phyloP scores from a whole-genome alignment of 2,329 filamentous ascomycete species.

The Phaeomoniella chlamydospora region DNA sequence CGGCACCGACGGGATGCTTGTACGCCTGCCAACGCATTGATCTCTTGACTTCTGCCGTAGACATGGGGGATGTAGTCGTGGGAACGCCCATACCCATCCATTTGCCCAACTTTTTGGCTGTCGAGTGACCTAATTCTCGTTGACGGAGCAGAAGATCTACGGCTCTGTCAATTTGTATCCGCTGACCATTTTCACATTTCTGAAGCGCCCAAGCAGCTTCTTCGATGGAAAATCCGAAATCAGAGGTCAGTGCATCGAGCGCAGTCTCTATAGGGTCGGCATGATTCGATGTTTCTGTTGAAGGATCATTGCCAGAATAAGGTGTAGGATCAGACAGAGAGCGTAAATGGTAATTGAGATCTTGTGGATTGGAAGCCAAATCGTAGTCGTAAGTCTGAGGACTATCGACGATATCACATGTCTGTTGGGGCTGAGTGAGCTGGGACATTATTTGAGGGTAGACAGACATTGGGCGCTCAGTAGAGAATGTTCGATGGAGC shows the following conservation, averaged over 20 bases:
- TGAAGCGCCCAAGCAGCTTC: constrained; percentile 43
- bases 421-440: constrained; percentile 6
- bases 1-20: too few species aligned
- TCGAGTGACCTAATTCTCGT: not conserved
- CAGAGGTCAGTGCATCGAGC: constrained; percentile 37
- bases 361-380: constrained; percentile 6
- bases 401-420: constrained; percentile 2
- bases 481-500: constrained; percentile 11
- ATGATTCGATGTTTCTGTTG: constrained; percentile 17
- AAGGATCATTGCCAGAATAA: constrained; percentile 8
- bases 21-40: too few species aligned
- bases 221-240: constrained; percentile 42
- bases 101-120: not conserved
- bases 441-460: constrained; percentile 20
- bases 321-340: constrained; percentile 8
- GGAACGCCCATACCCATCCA: not conserved
- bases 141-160: constrained; percentile 31
- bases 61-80: too few species aligned
- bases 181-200: constrained; percentile 45
- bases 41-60: too few species aligned
- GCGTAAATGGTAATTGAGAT: constrained; percentile 9
- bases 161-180: constrained; percentile 41
- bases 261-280: constrained; percentile 42
- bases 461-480: constrained; percentile 24
- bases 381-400: constrained; percentile 2